Conservation (phyloP, 768 basidiomycete species). For the Tulasnella sp. region DNA sequence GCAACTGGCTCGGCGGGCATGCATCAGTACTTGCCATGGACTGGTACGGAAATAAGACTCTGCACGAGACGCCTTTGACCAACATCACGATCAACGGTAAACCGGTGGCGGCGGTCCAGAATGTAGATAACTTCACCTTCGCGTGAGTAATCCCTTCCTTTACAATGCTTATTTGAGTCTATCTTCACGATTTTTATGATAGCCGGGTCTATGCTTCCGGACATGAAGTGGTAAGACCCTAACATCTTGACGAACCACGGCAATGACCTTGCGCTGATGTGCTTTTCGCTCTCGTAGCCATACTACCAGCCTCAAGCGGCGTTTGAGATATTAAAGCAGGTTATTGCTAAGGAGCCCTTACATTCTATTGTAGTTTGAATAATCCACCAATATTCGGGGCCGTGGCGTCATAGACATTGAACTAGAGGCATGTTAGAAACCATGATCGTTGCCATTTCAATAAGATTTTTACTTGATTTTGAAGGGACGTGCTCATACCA, state of each 20-base stretch:
- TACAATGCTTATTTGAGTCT: neutral
- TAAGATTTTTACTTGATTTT: too few relatives aligned
- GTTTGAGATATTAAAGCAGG: conserved; percentile 47
- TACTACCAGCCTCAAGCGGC: conserved; percentile 51
- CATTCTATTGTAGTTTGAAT: conserved; percentile 35
- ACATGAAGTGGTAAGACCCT: conserved; percentile 46
- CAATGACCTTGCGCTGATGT: neutral
- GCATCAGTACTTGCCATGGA: conserved; percentile 27
- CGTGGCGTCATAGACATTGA: too few relatives aligned
- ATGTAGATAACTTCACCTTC: conserved; percentile 56
- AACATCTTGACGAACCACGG: neutral
- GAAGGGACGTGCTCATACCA: too few relatives aligned
- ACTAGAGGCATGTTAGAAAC: too few relatives aligned
- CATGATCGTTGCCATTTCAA: too few relatives aligned
- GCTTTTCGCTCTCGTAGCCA: conserved; percentile 30
- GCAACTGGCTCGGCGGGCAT: conserved; percentile 30
- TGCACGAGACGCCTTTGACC: conserved; percentile 26
- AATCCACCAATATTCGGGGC: too few relatives aligned
- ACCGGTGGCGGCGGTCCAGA: conserved; percentile 47
- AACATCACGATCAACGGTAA: conserved; percentile 48
- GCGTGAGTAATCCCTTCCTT: conserved; percentile 35
- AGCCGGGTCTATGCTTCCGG: conserved; percentile 49
- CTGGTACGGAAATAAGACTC: conserved; percentile 13
- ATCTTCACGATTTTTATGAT: neutral
- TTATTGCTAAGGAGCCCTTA: conserved; percentile 39